phyloP scores from a whole-genome alignment of 2,329 filamentous ascomycete species.

The Rugonectria rugulosa region DNA sequence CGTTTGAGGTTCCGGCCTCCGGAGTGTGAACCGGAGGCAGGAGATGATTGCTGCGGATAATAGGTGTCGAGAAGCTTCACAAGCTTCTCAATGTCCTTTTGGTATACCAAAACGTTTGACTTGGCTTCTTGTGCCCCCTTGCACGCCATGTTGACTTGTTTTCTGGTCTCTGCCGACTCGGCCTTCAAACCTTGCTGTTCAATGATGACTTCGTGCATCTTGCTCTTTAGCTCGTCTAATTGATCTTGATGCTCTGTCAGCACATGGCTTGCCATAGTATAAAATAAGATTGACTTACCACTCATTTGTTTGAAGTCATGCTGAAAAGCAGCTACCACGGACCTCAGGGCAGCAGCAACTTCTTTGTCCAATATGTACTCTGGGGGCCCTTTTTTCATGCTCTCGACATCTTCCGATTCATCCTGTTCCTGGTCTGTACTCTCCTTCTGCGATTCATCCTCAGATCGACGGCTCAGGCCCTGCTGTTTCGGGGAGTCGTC shows the following conservation, averaged over 20 bases:
- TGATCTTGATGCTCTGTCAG: conserved; percentile 37
- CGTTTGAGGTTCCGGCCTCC: conserved; percentile 30
- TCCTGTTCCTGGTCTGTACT: neutral
- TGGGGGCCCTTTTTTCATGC: conserved; percentile 38
- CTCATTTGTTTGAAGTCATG: conserved; percentile 43
- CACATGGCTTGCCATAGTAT: conserved; percentile 34
- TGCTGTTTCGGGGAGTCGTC: conserved; percentile 23
- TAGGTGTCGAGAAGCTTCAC: conserved; percentile 37
- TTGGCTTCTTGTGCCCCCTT: conserved; percentile 37
- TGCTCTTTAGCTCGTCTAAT: conserved; percentile 29
- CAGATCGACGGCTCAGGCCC: neutral
- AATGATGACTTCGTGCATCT: conserved; percentile 33
- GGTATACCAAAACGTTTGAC: conserved; percentile 43
- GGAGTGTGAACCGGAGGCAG: conserved; percentile 19
- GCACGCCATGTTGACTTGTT: conserved; percentile 33
- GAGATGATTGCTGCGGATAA: conserved; percentile 30
- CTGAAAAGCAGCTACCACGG: conserved; percentile 45
- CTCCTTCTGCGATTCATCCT: neutral
- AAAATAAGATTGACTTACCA: conserved; percentile 39
- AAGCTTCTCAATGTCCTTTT: conserved; percentile 44
- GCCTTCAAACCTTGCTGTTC: conserved; percentile 35
- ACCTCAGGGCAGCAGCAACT: conserved; percentile 47
- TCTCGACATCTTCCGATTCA: neutral
- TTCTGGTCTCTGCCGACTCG: conserved; percentile 33
- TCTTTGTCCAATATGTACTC: conserved; percentile 44